Percentiles rank a stretch among this genome's conserved stretches.
Conservation (phyloP, 2,329 filamentous ascomycete species). For the Penicillium crustosum region DNA sequence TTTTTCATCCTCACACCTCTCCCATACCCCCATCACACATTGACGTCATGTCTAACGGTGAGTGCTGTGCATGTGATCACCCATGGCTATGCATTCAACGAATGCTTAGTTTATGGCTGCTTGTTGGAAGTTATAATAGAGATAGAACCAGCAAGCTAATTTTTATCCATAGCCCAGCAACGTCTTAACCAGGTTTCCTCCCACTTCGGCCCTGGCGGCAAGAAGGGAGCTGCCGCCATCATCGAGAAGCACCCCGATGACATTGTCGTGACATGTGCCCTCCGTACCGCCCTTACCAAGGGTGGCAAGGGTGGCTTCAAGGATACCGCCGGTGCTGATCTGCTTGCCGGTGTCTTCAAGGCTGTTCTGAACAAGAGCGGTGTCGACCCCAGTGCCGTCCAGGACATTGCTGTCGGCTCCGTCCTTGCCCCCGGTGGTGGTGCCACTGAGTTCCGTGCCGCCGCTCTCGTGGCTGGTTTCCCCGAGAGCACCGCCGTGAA, state of each 20-base stretch:
- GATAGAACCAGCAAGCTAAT: constrained; percentile 3
- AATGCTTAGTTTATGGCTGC: background rate
- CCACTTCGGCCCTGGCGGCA: constrained; percentile 50
- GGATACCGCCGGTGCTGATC: constrained; percentile 83
- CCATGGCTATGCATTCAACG: constrained; percentile 12
- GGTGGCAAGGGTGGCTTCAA: constrained; percentile 94
- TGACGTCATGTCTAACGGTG: constrained; percentile 47
- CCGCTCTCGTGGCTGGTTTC: constrained; percentile 86
- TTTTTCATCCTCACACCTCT: background rate
- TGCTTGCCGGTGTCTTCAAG: constrained; percentile 80
- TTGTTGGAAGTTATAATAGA: background rate
- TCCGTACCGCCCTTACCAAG: constrained; percentile 89
- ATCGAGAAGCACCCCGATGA: constrained; percentile 58
- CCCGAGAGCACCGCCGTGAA: constrained; percentile 81
- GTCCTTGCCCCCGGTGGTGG: constrained; percentile 91
- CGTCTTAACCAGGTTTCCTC: constrained; percentile 60
- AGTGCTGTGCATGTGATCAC: constrained; percentile 15
- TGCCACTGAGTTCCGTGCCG: constrained; percentile 94
- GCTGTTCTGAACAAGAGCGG: constrained; percentile 78
- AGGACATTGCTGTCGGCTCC: constrained; percentile 88
- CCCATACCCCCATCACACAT: constrained; percentile 17
- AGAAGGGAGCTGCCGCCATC: constrained; percentile 38
- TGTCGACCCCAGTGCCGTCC: constrained; percentile 83
- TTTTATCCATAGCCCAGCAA: constrained; percentile 50
- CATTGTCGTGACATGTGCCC: constrained; percentile 87